Base-by-base conservation (phyloP, 2,329 filamentous ascomycete species). In the Colletotrichum abscissum region DNA sequence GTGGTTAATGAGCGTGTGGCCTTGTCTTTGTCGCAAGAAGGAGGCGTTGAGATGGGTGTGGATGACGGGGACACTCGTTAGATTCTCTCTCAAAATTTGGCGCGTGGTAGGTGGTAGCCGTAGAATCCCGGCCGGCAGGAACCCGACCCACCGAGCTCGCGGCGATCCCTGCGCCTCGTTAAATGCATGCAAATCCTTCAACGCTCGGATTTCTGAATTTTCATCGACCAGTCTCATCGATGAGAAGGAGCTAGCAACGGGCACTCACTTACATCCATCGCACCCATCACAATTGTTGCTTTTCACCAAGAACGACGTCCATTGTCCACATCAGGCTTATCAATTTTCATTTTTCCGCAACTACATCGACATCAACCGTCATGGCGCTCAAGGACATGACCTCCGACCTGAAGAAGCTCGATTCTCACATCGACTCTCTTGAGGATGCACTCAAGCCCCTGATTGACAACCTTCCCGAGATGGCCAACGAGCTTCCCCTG, bases 401-500 rank as follows among this genome's bases (percentile, higher is more conserved):
- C 11, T 90, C 92, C 35, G 89, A 94, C 64, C 86, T 97, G 63
- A 91, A 93, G 78, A 89, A 92, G 81, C 90, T 98, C 64, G 92
- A 95, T 76, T 89, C 90, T 77, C 91, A 95, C 80, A 90, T 98
- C 63, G 94, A 97, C 83, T 90, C 92, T 68, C 88, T 98, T 59
- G 91, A 97, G 80, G 89, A 92, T 46, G 87, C 90, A 4, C 87
- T 98, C 33, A 84, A 90, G 75, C 95, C 96, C n/a, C 85, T 98
- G 6, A 84, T 97, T 30, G 86, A 87, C 46, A 88, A 88, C 63
- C 84, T 98, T 56, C 86, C 90, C 63, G 90, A 92, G 54, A 89
- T 91, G 69, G 91, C 94, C 5, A 92, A 91, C 68, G 95, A 95
- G 80, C 88, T 98, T 33, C 95, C 96, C 1, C 88, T 98, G n/a